phyloP scores from a whole-genome alignment of 169 alveolate species.

The Plasmodium inui region DNA sequence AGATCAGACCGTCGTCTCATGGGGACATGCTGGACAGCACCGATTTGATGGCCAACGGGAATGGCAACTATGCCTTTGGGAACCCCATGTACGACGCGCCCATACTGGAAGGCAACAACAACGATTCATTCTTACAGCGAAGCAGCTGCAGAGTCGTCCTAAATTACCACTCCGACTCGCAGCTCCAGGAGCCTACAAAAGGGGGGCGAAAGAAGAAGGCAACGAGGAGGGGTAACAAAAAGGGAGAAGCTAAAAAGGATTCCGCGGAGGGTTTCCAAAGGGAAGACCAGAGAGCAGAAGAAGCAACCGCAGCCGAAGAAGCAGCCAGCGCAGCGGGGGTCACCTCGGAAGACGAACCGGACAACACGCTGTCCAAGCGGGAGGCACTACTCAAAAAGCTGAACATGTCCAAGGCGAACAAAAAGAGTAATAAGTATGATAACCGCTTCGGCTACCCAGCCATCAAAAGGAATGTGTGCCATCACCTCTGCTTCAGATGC shows the following conservation, averaged over 20 bases:
- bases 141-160: not conserved
- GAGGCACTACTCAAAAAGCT: not conserved
- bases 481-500: constrained; percentile 65
- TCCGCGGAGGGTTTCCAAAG: not conserved
- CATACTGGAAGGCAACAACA: not conserved
- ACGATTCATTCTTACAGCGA: constrained; percentile 14
- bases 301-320: not conserved
- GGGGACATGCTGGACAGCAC: not conserved
- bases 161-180: constrained; percentile 58
- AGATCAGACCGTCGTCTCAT: not conserved
- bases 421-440: not conserved
- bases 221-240: not conserved
- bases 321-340: not conserved
- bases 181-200: not conserved
- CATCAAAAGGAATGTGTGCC: constrained; percentile 47
- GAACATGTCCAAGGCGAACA: not conserved
- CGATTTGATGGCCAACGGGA: not conserved
- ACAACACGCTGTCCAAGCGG: not conserved
- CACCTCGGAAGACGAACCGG: not conserved
- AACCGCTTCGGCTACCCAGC: not conserved
- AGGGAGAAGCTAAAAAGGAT: not conserved
- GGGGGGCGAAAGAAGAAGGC: not conserved
- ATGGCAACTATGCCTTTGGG: not conserved
- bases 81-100: not conserved
- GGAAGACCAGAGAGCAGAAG: not conserved